Evolutionary conservation across 345 rosid genomes (phyloP), one percentile per base, ranked within the genome.

Genomic region (Cardamine resedifolia): DNA sequence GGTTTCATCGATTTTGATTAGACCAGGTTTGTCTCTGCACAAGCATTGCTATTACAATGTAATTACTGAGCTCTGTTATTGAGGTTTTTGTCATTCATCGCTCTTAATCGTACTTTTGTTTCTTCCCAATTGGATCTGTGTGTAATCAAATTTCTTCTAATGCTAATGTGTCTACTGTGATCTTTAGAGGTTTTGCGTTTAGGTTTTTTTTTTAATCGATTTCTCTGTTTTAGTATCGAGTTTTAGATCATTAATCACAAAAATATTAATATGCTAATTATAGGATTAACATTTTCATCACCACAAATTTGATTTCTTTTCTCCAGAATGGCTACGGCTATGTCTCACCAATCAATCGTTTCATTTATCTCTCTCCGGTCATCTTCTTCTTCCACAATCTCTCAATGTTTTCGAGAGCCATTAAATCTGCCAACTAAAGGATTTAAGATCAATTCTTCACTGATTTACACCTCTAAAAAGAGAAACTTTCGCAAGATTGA

Each of bases 281-380:
- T 50, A 41, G 33, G 50, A 21, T 20, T 56, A 59, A 41, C 51
- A 26, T 23, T 24, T 38, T 68, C 45, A 11, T 23, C 6, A 49
- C n/a, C 41, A 38, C 21, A 20, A n/a, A 49, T 44, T 67, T 15
- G 44, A 16, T 49, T 58, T 58, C 4, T 56, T 4, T 36, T 55
- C 70, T 79, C 57, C 90, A 88, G 96, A 74, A 91, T 91, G 96
- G 87, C 88, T 39, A 76, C 78, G 63, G 77, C 88, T 77, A 79
- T 71, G 47, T 84, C 85, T 64, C 81, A 85, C 76, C 90, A 82
- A 77, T 64, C 86, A 31, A 19, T 78, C 14, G 79, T 80, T 66
- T 78, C 80, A 56, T 55, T 79, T 53, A 84, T 79, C 41, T 68
- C 83, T 71, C 83, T 55, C 59, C 67, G 48, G 61, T 76, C 68